These are phyloP conservation scores for Oryza coarctata DNA, from an alignment of 176 grass and related monocot genomes.

Conservation along the genomic window DNA sequence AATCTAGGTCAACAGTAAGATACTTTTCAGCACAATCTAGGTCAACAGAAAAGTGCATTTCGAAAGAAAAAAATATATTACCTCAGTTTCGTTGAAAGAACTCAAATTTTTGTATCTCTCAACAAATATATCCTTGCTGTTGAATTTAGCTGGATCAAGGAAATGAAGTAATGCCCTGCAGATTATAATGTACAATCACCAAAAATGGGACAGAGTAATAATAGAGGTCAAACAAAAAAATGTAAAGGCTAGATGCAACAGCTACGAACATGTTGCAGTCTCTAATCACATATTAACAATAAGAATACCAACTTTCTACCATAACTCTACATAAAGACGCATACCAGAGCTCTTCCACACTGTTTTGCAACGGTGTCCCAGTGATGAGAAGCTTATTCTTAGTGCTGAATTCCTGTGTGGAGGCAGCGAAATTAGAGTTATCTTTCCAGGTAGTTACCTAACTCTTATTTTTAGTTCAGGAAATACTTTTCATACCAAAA, in stretches of 20 bases:
- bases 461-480: conserved; percentile 10
- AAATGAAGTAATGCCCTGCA: conserved; percentile 97
- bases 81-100: conserved; percentile 94
- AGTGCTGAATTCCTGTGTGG: conserved; percentile 84
- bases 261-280: conserved; percentile 14
- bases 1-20: too few relatives aligned
- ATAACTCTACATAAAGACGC: conserved; percentile 18
- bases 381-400: conserved; percentile 99
- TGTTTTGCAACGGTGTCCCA: conserved; percentile 98
- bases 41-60: background rate
- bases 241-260: conserved; percentile 11
- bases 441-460: conserved; percentile 1
- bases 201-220: background rate
- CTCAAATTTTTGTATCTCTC: conserved; percentile 98
- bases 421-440: conserved; percentile 5
- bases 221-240: background rate
- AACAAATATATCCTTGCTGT: conserved; percentile 95
- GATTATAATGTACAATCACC: conserved; percentile 5
- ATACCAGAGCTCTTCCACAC: conserved; percentile 98
- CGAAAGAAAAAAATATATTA: conserved; percentile 22
- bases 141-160: conserved; percentile 91
- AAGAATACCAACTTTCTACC: background rate
- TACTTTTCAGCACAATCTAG: background rate
- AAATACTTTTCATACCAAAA: conserved; percentile 62
- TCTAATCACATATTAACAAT: conserved; percentile 10